A percentile compares a stretch with the other conserved stretches of the same genome.
Conservation (phyloP, 139 green algal genomes). For the Tetraselmis chui region DNA sequence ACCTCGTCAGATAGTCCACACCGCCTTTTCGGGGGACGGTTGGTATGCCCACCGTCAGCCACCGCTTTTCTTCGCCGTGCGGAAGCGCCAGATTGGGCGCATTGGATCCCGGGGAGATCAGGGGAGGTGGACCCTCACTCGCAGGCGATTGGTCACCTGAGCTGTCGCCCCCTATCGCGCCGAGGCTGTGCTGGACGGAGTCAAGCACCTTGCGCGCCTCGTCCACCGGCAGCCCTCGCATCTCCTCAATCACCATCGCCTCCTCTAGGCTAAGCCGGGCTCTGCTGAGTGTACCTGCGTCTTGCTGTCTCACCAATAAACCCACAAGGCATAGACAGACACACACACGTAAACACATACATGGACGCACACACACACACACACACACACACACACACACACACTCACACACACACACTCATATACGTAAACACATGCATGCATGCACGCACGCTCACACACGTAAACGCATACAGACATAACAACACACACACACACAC, state of each 20-base stretch:
- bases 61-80: conserved; percentile 13
- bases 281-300: not conserved
- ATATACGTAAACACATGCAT: too few species aligned
- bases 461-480: not conserved
- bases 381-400: not conserved
- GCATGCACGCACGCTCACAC: not conserved
- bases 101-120: not conserved
- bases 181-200: not conserved
- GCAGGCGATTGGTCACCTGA: too few species aligned
- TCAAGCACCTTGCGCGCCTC: not conserved
- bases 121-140: too few species aligned
- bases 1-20: conserved; percentile 19
- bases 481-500: too few species aligned
- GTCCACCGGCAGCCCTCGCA: not conserved
- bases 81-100: too few species aligned
- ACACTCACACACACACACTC: not conserved
- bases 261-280: not conserved
- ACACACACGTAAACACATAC: not conserved
- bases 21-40: conserved; percentile 14
- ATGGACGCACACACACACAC: not conserved
- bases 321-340: too few species aligned
- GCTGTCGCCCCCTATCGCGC: too few species aligned
- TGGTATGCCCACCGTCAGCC: conserved; percentile 34
- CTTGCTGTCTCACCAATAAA: too few species aligned
- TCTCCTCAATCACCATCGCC: not conserved